A percentile compares a stretch with the other conserved stretches of the same genome.
These are phyloP conservation scores for Poa annua DNA, from an alignment of 176 grass and related monocot species.

Conservation along the genomic window DNA sequence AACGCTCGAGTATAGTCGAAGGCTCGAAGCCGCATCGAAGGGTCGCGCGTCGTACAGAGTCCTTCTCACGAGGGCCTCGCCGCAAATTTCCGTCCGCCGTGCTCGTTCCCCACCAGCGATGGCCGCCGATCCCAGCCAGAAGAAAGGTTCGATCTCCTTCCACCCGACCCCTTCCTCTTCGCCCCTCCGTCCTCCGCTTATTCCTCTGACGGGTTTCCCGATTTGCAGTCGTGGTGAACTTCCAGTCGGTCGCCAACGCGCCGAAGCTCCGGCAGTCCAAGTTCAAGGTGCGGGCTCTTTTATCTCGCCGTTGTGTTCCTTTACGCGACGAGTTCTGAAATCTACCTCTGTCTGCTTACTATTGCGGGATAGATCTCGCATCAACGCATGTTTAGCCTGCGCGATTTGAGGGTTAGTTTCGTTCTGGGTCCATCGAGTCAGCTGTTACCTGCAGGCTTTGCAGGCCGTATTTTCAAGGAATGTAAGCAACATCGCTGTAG, in stretches of 20 bases:
- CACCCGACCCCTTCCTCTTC: background rate
- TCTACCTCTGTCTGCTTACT: background rate
- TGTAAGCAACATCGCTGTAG: background rate
- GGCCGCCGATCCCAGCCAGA: conserved; percentile 23
- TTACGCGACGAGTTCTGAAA: background rate
- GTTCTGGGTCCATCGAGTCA: background rate
- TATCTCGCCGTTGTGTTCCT: background rate
- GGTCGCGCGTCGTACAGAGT: background rate
- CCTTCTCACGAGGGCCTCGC: background rate
- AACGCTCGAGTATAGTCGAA: too few species aligned
- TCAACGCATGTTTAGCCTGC: background rate
- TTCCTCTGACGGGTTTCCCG: background rate
- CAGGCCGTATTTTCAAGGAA: background rate
- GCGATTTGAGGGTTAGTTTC: background rate
- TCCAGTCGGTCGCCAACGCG: conserved; percentile 56
- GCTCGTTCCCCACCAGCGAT: background rate
- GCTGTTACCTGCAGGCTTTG: background rate
- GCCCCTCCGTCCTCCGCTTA: background rate
- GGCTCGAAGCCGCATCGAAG: background rate
- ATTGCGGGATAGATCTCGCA: background rate
- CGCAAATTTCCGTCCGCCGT: background rate
- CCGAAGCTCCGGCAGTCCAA: conserved; percentile 66
- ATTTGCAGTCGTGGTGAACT: conserved; percentile 62
- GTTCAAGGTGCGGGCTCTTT: conserved; percentile 54
- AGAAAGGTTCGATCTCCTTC: conserved; percentile 9